Percentiles rank a stretch among this genome's conserved stretches.
Evolutionary conservation across 2,329 filamentous ascomycete species (phyloP).

Genomic region (Ophiostoma populinum): DNA sequence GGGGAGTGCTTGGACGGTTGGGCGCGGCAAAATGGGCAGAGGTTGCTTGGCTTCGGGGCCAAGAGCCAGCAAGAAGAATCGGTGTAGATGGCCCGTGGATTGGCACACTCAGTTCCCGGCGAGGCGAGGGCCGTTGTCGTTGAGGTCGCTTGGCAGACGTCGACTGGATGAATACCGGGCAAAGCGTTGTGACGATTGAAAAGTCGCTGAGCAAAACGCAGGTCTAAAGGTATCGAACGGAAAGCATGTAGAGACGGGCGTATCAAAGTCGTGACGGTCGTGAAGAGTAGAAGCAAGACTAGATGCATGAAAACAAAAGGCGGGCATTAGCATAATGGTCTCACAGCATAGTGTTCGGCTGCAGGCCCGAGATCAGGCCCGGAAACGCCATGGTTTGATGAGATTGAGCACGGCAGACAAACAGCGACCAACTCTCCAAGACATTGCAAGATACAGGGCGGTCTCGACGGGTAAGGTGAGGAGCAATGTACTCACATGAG

Average conservation of each 20-base stretch:
- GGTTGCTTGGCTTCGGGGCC: constrained; percentile 5
- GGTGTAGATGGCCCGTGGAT: no score
- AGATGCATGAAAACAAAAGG: constrained; percentile 2
- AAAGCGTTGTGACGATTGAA: not conserved
- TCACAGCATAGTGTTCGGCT: constrained; percentile 4
- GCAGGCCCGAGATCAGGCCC: constrained; percentile 1
- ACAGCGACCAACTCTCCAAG: no score
- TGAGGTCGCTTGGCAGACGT: no score
- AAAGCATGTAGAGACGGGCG: constrained; percentile 6
- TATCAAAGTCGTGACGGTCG: constrained; percentile 6
- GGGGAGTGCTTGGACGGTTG: not conserved
- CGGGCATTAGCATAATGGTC: constrained; percentile 5
- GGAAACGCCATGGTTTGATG: constrained; percentile 1
- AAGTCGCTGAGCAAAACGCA: constrained; percentile 1
- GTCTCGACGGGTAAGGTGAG: no score
- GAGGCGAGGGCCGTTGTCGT: no score
- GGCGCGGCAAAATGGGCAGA: not conserved
- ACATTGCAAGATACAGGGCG: no score
- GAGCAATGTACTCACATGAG: no score
- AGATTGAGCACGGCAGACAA: no score
- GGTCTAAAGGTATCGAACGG: constrained; percentile 4
- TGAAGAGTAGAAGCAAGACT: constrained; percentile 3
- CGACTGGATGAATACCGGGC: not conserved
- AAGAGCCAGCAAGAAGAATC: no score
- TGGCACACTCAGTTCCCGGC: no score